A percentile compares a stretch with the other conserved stretches of the same genome.
phyloP scores from a whole-genome alignment of 1,284 basidiomycete genomes.

The Microbotryum intermedium region DNA sequence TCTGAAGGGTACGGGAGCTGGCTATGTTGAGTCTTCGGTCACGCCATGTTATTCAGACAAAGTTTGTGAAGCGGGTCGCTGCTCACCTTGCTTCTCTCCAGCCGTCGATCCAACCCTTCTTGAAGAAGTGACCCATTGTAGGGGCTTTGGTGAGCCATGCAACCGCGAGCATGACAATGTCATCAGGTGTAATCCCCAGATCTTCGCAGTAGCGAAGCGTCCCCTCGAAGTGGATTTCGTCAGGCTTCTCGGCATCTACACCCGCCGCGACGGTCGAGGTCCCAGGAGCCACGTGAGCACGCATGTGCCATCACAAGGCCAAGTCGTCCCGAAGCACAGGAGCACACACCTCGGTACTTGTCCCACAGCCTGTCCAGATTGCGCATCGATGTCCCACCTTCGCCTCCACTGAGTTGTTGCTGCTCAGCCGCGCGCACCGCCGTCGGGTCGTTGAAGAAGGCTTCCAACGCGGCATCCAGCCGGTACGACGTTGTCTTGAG shows the following conservation, averaged over 20 bases:
- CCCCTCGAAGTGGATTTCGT: conserved; percentile 59
- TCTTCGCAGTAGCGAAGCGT: conserved; percentile 65
- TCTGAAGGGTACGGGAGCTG: conserved; percentile 39
- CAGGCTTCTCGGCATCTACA: conserved; percentile 44
- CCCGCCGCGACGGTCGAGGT: neutral
- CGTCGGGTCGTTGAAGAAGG: conserved; percentile 50
- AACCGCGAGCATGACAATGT: conserved; percentile 64
- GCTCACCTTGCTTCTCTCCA: conserved; percentile 50
- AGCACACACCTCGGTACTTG: conserved; percentile 59
- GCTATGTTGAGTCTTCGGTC: conserved; percentile 43
- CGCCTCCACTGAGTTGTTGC: conserved; percentile 39
- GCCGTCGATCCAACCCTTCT: conserved; percentile 67
- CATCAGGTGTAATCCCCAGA: conserved; percentile 58
- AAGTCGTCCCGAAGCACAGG: neutral
- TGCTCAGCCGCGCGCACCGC: conserved; percentile 15
- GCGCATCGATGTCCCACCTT: conserved; percentile 27
- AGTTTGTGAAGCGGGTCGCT: neutral
- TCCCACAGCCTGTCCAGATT: conserved; percentile 60
- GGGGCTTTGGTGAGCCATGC: conserved; percentile 69
- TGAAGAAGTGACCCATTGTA: conserved; percentile 63
- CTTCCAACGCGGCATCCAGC: conserved; percentile 65
- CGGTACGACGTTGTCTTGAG: conserved; percentile 59
- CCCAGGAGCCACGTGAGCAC: neutral
- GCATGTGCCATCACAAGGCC: neutral
- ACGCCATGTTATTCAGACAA: conserved; percentile 37